Percentiles rank a stretch among this genome's conserved stretches.
phyloP scores from a whole-genome alignment of 2,329 filamentous ascomycete species.

The Calonectria montana region DNA sequence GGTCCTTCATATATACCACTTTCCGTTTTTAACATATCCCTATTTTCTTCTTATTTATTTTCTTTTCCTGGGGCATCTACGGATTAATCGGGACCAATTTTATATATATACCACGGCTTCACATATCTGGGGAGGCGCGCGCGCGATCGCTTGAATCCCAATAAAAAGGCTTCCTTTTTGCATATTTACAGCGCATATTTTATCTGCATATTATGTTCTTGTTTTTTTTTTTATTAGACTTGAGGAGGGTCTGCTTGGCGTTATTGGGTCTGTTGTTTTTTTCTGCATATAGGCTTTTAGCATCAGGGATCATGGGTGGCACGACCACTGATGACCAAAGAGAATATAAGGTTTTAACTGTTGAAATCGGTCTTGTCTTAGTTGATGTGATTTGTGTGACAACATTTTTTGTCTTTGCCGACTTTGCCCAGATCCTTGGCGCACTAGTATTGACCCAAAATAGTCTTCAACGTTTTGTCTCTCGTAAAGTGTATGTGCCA shows the following conservation, averaged over 20 bases:
- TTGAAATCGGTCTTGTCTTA: neutral
- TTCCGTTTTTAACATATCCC: neutral
- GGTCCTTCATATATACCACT: constrained; percentile 25
- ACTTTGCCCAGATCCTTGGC: neutral
- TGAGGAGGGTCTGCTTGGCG: constrained; percentile 10
- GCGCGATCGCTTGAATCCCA: constrained; percentile 9
- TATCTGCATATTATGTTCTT: neutral
- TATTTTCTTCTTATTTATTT: neutral
- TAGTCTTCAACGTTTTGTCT: neutral
- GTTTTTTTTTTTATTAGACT: constrained; percentile 6
- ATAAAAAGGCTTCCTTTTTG: constrained; percentile 25
- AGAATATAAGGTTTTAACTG: neutral
- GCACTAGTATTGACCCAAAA: neutral
- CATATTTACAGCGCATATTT: constrained; percentile 24
- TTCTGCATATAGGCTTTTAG: neutral
- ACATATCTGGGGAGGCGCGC: constrained; percentile 10
- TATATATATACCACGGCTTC: constrained; percentile 33
- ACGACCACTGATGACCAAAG: neutral
- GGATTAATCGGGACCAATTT: constrained; percentile 26
- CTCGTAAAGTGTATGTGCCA: neutral
- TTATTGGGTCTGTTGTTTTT: neutral
- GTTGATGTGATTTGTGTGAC: neutral
- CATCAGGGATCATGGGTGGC: neutral
- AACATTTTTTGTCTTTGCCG: neutral
- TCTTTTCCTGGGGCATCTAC: constrained; percentile 19